Percentiles rank a stretch among this genome's conserved stretches.
Conservation (phyloP, 768 basidiomycete genomes). For the Mycena polygramma region DNA sequence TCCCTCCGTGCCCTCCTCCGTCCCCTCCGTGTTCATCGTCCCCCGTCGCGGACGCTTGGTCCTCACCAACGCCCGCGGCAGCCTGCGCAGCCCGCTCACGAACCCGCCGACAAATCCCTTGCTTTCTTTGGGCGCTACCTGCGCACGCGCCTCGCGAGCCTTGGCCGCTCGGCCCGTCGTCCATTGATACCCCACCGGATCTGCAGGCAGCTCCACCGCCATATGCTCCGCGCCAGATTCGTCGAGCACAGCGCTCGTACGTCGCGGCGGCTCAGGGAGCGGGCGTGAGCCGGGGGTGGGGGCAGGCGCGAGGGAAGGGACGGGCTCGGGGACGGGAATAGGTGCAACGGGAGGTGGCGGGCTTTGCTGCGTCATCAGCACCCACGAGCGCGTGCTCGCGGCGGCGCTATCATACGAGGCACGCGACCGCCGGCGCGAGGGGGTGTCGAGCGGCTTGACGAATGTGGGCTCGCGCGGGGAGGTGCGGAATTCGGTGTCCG, state of each 20-base stretch:
- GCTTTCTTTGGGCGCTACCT: neutral
- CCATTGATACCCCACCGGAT: constrained; percentile 32
- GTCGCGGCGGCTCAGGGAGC: constrained; percentile 29
- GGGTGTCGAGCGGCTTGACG: constrained; percentile 21
- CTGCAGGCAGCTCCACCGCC: constrained; percentile 21
- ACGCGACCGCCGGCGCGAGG: constrained; percentile 29
- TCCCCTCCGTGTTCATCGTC: constrained; percentile 29
- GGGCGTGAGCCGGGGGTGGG: constrained; percentile 20
- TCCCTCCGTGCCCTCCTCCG: constrained; percentile 30
- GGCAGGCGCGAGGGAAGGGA: constrained; percentile 11
- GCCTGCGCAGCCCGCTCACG: constrained; percentile 32
- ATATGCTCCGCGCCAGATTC: constrained; percentile 29
- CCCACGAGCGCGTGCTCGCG: constrained; percentile 38
- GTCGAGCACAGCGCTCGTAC: constrained; percentile 9
- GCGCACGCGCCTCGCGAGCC: constrained; percentile 22
- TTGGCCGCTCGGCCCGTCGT: constrained; percentile 20
- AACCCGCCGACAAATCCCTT: constrained; percentile 36
- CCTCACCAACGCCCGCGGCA: constrained; percentile 33
- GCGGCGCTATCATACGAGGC: constrained; percentile 33
- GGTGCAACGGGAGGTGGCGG: constrained; percentile 32
- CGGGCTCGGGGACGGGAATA: constrained; percentile 33
- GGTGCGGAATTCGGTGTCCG: constrained; percentile 28
- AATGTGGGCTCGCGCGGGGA: constrained; percentile 20
- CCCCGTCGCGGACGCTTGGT: constrained; percentile 25
- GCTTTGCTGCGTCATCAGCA: constrained; percentile 31